Conservation (phyloP, 2,329 filamentous ascomycete species). For the Fulvia fulva region DNA sequence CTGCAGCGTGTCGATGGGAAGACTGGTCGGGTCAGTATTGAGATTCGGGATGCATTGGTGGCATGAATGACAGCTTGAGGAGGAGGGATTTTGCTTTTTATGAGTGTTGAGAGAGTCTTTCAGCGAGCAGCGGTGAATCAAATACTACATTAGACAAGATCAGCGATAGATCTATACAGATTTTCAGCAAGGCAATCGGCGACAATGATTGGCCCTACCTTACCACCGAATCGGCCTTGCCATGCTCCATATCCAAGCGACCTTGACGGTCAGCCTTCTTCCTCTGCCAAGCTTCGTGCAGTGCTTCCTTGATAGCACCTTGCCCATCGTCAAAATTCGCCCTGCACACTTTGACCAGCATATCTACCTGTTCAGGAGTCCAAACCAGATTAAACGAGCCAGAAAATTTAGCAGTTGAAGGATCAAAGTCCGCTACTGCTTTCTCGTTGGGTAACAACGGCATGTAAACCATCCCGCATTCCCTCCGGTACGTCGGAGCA, state of each 20-base stretch:
- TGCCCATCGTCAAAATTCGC: slow-evolving; percentile 29
- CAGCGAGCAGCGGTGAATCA: too few species aligned
- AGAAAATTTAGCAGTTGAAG: slow-evolving; percentile 32
- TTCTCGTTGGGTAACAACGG: slow-evolving; percentile 31
- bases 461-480: slow-evolving; percentile 34
- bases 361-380: slow-evolving; percentile 34
- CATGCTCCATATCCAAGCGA: slow-evolving; percentile 2
- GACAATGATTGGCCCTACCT: too few species aligned
- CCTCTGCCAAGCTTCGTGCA: slow-evolving; percentile 25
- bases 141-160: too few species aligned
- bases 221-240: not conserved
- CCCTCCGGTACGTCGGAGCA: slow-evolving; percentile 21
- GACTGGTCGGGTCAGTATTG: slow-evolving; percentile 60
- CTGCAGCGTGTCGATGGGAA: slow-evolving; percentile 54
- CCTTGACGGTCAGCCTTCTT: slow-evolving; percentile 21
- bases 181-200: too few species aligned
- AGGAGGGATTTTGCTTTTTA: too few species aligned
- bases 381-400: slow-evolving; percentile 34
- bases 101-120: too few species aligned
- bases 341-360: slow-evolving; percentile 28
- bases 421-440: slow-evolving; percentile 33
- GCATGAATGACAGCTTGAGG: not conserved
- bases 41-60: slow-evolving; percentile 60
- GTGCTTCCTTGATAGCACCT: slow-evolving; percentile 23
- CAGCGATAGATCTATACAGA: not conserved